A percentile compares a stretch with the other conserved stretches of the same genome.
These are phyloP conservation scores for Nigrospora osmanthi DNA, from an alignment of 2,329 filamentous ascomycete genomes.

Conservation along the genomic window DNA sequence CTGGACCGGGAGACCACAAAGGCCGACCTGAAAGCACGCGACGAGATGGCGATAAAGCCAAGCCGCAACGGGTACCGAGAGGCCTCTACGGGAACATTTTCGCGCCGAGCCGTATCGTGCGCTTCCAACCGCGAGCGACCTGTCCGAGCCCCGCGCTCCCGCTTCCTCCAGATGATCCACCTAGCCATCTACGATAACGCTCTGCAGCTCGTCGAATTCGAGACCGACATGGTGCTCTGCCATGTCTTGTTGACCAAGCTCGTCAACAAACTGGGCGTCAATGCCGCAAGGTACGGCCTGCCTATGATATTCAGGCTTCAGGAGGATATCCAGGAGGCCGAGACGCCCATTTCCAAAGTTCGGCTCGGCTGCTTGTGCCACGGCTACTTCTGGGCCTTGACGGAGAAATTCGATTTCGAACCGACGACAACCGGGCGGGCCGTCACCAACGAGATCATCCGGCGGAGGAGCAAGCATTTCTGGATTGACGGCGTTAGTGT, in stretches of 20 bases:
- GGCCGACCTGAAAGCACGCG: slow-evolving; percentile 54
- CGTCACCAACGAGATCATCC: slow-evolving; percentile 68
- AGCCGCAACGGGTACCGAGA: slow-evolving; percentile 34
- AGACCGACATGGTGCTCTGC: slow-evolving; percentile 67
- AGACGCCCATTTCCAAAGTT: slow-evolving; percentile 63
- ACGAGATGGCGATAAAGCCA: slow-evolving; percentile 42
- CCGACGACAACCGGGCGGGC: slow-evolving; percentile 59
- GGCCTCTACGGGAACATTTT: slow-evolving; percentile 30
- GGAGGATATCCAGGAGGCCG: slow-evolving; percentile 66
- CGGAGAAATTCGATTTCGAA: slow-evolving; percentile 71
- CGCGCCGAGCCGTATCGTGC: slow-evolving; percentile 61
- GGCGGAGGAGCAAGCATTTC: slow-evolving; percentile 64
- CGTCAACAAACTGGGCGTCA: slow-evolving; percentile 72
- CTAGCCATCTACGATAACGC: slow-evolving; percentile 86
- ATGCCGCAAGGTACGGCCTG: slow-evolving; percentile 68
- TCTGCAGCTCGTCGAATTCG: slow-evolving; percentile 62
- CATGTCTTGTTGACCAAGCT: slow-evolving; percentile 71
- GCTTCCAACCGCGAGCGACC: slow-evolving; percentile 55
- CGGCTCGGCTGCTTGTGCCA: slow-evolving; percentile 78
- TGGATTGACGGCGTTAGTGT: slow-evolving; percentile 72
- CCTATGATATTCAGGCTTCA: slow-evolving; percentile 88
- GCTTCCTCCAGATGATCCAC: slow-evolving; percentile 76
- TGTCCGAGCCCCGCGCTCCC: slow-evolving; percentile 46
- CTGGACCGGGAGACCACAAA: slow-evolving; percentile 69
- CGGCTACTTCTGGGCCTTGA: slow-evolving; percentile 79